Conservation (phyloP, 805 yeast species). For the Monosporozyma aquatica region DNA sequence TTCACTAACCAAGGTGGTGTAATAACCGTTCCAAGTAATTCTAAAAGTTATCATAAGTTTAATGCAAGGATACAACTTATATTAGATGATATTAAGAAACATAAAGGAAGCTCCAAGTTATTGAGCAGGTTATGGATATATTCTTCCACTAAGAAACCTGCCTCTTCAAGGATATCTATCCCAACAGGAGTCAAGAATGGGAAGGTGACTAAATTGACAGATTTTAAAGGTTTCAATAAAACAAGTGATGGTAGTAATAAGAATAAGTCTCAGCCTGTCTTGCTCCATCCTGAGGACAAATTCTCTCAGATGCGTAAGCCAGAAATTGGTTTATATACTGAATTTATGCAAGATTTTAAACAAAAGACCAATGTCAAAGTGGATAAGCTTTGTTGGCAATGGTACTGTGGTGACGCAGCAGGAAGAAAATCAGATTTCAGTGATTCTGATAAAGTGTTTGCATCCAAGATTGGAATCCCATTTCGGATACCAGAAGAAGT, state of each 20-base stretch:
- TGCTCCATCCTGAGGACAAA: not conserved
- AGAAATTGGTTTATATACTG: conserved; percentile 63
- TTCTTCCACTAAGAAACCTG: conserved; percentile 55
- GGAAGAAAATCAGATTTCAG: conserved; percentile 74
- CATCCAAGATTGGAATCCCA: conserved; percentile 41
- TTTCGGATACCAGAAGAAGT: conserved; percentile 69
- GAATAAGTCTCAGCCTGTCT: no score
- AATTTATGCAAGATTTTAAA: conserved; percentile 36
- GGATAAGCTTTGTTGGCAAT: conserved; percentile 8
- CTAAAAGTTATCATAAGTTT: conserved; percentile 34
- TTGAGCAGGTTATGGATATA: conserved; percentile 38
- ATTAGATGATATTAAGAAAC: conserved; percentile 21
- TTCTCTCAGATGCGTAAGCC: conserved; percentile 59
- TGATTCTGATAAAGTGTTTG: conserved; percentile 69
- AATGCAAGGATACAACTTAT: conserved; percentile 35
- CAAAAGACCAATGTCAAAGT: conserved; percentile 2
- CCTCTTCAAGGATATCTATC: conserved; percentile 13
- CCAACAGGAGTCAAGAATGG: not conserved
- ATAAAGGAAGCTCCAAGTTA: conserved; percentile 22
- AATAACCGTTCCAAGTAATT: conserved; percentile 21
- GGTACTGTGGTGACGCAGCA: conserved; percentile 93
- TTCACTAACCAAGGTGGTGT: conserved; percentile 81
- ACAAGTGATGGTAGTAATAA: not conserved
- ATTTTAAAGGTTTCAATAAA: not conserved
- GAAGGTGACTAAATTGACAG: not conserved